Evolutionary conservation across 2,329 filamentous ascomycete species (phyloP).

Genomic region (Elsinoe ampelina): DNA sequence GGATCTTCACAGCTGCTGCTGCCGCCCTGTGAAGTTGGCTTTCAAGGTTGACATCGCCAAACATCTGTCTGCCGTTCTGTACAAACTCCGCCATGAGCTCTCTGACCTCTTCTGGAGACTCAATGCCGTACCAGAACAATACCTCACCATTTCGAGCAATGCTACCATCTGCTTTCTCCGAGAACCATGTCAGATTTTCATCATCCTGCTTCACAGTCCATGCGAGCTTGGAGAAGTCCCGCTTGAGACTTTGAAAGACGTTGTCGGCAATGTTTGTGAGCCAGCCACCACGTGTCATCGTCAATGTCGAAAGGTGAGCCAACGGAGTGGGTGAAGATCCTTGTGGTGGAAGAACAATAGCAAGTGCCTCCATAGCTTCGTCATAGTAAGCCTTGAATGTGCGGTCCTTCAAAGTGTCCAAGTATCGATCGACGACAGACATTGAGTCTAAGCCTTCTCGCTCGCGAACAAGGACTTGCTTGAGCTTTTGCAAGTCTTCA

Average conservation of each 20-base stretch:
- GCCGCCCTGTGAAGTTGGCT: conserved; percentile 73
- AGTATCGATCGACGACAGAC: conserved; percentile 76
- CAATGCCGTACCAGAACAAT: conserved; percentile 92
- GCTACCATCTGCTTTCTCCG: conserved; percentile 91
- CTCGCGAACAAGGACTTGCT: conserved; percentile 73
- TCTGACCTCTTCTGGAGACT: conserved; percentile 70
- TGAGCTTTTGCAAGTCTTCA: conserved; percentile 64
- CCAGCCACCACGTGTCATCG: conserved; percentile 91
- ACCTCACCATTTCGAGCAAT: conserved; percentile 71
- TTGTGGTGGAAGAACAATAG: conserved; percentile 70
- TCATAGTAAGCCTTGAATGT: conserved; percentile 93
- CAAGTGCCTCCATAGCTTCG: conserved; percentile 84
- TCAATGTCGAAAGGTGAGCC: conserved; percentile 80
- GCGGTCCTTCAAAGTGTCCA: conserved; percentile 65
- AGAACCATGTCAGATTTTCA: conserved; percentile 97
- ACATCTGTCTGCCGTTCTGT: conserved; percentile 72
- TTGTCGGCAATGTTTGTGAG: conserved; percentile 91
- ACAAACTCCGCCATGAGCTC: conserved; percentile 79
- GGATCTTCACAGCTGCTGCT: conserved; percentile 54
- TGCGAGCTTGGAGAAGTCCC: conserved; percentile 80
- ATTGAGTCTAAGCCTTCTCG: conserved; percentile 71
- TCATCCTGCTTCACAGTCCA: conserved; percentile 97
- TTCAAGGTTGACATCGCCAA: conserved; percentile 81
- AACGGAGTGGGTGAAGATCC: conserved; percentile 56
- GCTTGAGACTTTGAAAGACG: conserved; percentile 86